Evolutionary conservation across 2,329 filamentous ascomycete species (phyloP), one percentile per base, ranked within the genome.

Genomic region (Colletotrichum karsti): DNA sequence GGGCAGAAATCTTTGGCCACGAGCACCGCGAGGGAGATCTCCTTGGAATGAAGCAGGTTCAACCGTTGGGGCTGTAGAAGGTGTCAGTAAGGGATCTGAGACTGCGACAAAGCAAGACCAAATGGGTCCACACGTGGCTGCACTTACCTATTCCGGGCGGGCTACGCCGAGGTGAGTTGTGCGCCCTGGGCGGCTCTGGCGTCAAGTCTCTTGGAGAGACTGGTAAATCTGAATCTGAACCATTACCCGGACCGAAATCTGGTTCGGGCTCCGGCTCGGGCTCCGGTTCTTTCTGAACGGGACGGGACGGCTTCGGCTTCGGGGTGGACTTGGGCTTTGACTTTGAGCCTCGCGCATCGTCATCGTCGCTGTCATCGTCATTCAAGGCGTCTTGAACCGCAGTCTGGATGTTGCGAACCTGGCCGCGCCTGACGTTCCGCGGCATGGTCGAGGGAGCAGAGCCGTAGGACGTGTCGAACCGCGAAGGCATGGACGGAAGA

Each of bases 391-490:
- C 67, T 18, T 70, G 58, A 53, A 74, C 69, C 13, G 69, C 69
- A 8, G 65, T 59, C 7, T 68, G 63, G 33, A 74, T 55, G 39
- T 73, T 67, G 46, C 70, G 71, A 20, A 61, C 41, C 30, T 70
- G 64, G 3, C 72, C 73, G 18, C 71, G 69, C 22, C 70, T 63
- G n/a, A 68, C 67, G 48, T 73, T 73, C 24, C 70, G 69, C n/a
- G 74, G 30, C 42, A 46, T 35, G 10, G 63, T 53, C 7, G 62
- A 63, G 15, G 71, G 67, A n/a, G 72, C 63, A 10, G 72, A 72
- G 39, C 73, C 73, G 44, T 74, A 74, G 4, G 69, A 72, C 9
- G 71, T 73, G 57, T 68, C 70, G 28, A 71, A 60, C 15, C 73
- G 65, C 7, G 73, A 58, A 15, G 72, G 62, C 33, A 74, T 39